Conservation (phyloP, 805 yeast genomes). For the Saccharomyces cerevisiae region DNA sequence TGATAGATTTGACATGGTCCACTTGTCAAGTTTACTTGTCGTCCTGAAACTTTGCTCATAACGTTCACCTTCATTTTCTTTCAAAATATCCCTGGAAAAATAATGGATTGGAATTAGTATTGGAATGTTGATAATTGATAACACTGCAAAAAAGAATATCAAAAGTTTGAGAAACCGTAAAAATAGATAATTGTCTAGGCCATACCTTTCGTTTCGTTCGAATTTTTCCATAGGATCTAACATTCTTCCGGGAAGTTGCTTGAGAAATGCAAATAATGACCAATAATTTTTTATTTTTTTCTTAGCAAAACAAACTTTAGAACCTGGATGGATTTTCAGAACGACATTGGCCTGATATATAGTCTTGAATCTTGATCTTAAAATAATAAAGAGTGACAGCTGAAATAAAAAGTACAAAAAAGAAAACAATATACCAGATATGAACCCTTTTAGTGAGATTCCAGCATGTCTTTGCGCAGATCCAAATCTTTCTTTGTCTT, state of each 20-base stretch:
- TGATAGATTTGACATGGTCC: constrained; percentile 67
- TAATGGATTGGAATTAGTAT: constrained; percentile 58
- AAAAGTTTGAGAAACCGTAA: constrained; percentile 51
- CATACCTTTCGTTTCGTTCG: constrained; percentile 27
- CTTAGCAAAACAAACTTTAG: background rate
- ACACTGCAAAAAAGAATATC: constrained; percentile 40
- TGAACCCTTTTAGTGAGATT: constrained; percentile 45
- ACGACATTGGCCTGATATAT: constrained; percentile 48
- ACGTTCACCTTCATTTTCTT: constrained; percentile 1
- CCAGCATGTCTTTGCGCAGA: constrained; percentile 53
- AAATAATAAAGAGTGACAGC: constrained; percentile 33
- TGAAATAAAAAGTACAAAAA: constrained; percentile 47
- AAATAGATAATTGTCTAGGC: constrained; percentile 71
- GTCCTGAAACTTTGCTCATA: background rate
- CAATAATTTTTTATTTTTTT: background rate
- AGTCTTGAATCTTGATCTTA: constrained; percentile 30
- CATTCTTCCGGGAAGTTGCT: background rate
- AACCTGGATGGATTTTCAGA: constrained; percentile 7
- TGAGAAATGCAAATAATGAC: background rate
- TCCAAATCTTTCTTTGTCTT: constrained; percentile 49
- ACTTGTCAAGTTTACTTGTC: constrained; percentile 40
- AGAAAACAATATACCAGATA: constrained; percentile 50
- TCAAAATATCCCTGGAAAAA: constrained; percentile 21
- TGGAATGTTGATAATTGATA: constrained; percentile 49
- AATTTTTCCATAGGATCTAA: background rate